Percentiles rank a stretch among this genome's conserved stretches.
Evolutionary conservation across 441 rosid species (phyloP).

Genomic region (Pelargonium australe): DNA sequence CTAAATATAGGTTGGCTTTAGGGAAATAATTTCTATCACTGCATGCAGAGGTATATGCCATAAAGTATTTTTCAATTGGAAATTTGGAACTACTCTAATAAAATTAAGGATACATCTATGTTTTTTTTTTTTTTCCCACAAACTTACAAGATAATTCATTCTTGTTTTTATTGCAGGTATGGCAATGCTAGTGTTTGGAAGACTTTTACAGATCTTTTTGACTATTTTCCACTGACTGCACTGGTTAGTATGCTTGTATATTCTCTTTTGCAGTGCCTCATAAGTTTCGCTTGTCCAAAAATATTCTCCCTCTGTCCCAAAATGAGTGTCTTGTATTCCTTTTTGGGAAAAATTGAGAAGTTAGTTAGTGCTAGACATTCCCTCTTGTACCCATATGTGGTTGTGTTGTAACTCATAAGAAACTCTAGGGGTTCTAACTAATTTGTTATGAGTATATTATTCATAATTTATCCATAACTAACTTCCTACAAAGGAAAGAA

Average conservation of each 20-base stretch:
- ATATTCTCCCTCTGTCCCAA: no score
- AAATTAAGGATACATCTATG: neutral
- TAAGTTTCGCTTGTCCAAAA: neutral
- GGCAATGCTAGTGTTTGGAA: constrained; percentile 93
- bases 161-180: constrained; percentile 48
- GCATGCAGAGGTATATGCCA: neutral
- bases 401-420: no score
- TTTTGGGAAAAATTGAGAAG: no score
- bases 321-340: no score
- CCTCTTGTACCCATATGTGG: no score
- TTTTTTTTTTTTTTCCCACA: neutral
- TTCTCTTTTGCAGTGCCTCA: neutral
- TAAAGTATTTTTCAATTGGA: neutral
- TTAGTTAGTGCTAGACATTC: no score
- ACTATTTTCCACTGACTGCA: constrained; percentile 89
- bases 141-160: neutral
- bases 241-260: constrained; percentile 51
- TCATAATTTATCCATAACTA: no score
- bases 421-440: no score
- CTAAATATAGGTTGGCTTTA: neutral
- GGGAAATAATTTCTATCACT: no score
- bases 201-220: constrained; percentile 85
- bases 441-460: no score
- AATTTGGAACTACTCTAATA: neutral
- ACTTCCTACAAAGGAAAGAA: no score